These are phyloP conservation scores for Calophaca sinica DNA, from an alignment of 306 rosid species.

Conservation along the genomic window DNA sequence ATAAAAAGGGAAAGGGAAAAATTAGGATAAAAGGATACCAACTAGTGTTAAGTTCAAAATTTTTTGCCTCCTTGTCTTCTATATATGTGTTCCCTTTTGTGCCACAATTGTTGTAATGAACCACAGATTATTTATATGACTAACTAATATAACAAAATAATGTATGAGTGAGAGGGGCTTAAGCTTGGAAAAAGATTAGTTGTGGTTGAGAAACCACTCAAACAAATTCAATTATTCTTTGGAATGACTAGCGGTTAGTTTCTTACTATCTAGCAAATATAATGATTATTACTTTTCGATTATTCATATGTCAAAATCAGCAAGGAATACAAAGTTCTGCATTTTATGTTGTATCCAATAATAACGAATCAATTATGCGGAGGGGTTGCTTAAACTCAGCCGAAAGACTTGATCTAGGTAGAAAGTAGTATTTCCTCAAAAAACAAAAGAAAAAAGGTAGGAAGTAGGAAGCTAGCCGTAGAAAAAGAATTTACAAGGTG, in stretches of 20 bases:
- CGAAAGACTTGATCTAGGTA: background rate
- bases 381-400: no score
- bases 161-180: constrained; percentile 5
- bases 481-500: background rate
- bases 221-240: constrained; percentile 21
- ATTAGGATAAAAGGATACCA: background rate
- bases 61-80: no score
- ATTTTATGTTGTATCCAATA: constrained; percentile 20
- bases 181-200: constrained; percentile 10
- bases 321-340: constrained; percentile 36
- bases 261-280: constrained; percentile 34
- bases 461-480: background rate
- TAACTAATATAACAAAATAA: background rate
- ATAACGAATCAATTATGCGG: constrained; percentile 19
- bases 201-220: constrained; percentile 27
- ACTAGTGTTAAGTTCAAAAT: constrained; percentile 8
- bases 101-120: constrained; percentile 28
- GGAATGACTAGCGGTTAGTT: constrained; percentile 32
- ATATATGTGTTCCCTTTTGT: background rate
- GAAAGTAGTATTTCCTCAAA: no score
- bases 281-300: constrained; percentile 39
- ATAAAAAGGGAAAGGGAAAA: no score
- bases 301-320: constrained; percentile 43
- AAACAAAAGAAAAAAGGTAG: no score
- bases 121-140: constrained; percentile 19